Conservation (phyloP, 768 basidiomycete species). For the Boletus barrowsii region DNA sequence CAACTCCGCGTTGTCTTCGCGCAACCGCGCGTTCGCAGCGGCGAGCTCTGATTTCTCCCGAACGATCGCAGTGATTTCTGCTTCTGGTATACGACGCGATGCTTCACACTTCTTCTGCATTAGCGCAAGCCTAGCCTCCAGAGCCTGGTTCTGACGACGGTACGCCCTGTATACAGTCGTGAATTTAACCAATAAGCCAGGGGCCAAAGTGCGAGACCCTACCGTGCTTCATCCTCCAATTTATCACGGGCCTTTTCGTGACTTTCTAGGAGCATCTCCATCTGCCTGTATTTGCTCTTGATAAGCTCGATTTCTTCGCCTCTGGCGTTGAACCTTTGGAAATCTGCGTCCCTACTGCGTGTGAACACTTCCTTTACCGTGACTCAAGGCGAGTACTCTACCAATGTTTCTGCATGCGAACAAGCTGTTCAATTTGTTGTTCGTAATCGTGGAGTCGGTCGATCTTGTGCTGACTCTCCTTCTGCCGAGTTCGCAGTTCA, state of each 20-base stretch:
- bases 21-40: slow-evolving; percentile 50
- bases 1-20: slow-evolving; percentile 56
- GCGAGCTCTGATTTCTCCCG: slow-evolving; percentile 45
- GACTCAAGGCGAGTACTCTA: slow-evolving; percentile 33
- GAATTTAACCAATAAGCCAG: not conserved
- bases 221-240: slow-evolving; percentile 62
- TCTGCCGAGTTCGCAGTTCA: slow-evolving; percentile 67
- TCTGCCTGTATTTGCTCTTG: slow-evolving; percentile 58
- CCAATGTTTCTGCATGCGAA: slow-evolving; percentile 78
- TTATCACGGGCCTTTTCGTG: slow-evolving; percentile 50
- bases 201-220: slow-evolving; percentile 16
- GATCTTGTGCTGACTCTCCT: slow-evolving; percentile 79
- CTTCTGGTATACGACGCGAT: slow-evolving; percentile 33
- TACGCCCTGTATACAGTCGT: slow-evolving; percentile 39
- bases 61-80: slow-evolving; percentile 44
- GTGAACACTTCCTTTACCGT: slow-evolving; percentile 8
- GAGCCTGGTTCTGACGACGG: slow-evolving; percentile 57
- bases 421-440: slow-evolving; percentile 77
- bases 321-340: slow-evolving; percentile 63
- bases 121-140: slow-evolving; percentile 55
- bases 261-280: slow-evolving; percentile 61
- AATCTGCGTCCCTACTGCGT: slow-evolving; percentile 65
- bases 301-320: slow-evolving; percentile 56
- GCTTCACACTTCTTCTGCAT: slow-evolving; percentile 42
- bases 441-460: slow-evolving; percentile 83